Percentiles rank a stretch among this genome's conserved stretches.
Evolutionary conservation across 2,329 filamentous ascomycete species (phyloP).

Genomic region (Aspergillus sp.): DNA sequence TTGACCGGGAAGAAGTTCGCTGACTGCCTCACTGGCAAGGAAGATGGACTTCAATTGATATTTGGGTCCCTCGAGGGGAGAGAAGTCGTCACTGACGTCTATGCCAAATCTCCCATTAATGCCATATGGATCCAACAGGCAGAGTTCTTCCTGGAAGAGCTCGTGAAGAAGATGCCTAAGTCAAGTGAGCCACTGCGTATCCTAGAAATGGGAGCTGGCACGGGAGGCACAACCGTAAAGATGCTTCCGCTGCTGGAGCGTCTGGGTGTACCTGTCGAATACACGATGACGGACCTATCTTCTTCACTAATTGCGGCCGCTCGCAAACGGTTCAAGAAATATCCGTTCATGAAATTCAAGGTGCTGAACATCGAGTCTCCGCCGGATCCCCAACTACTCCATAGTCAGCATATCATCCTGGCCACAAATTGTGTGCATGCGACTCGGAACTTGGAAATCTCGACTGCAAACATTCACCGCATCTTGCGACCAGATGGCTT

Average conservation of each 20-base stretch:
- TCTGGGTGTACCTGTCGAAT: conserved; percentile 29
- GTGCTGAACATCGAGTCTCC: conserved; percentile 27
- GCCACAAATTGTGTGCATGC: conserved; percentile 35
- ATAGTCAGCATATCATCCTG: conserved; percentile 28
- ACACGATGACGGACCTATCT: conserved; percentile 40
- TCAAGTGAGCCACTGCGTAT: background rate
- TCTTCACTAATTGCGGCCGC: conserved; percentile 32
- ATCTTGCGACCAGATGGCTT: conserved; percentile 27
- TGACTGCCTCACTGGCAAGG: conserved; percentile 25
- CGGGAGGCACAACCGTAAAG: conserved; percentile 33
- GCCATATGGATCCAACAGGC: conserved; percentile 29
- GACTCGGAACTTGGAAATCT: conserved; percentile 23
- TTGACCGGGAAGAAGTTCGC: conserved; percentile 15
- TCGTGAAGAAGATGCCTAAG: conserved; percentile 5
- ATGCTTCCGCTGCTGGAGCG: conserved; percentile 24
- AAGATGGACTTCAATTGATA: conserved; percentile 37
- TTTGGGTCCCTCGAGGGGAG: conserved; percentile 36
- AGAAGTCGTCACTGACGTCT: conserved; percentile 33
- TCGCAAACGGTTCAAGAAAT: conserved; percentile 24
- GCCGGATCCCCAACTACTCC: conserved; percentile 5
- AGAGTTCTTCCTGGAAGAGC: conserved; percentile 25
- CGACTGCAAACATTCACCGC: conserved; percentile 23
- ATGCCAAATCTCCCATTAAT: conserved; percentile 36
- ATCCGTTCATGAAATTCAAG: conserved; percentile 22
- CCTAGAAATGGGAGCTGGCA: conserved; percentile 40